phyloP scores from a whole-genome alignment of 805 yeast species.

The Saccharomycopsis sp. region DNA sequence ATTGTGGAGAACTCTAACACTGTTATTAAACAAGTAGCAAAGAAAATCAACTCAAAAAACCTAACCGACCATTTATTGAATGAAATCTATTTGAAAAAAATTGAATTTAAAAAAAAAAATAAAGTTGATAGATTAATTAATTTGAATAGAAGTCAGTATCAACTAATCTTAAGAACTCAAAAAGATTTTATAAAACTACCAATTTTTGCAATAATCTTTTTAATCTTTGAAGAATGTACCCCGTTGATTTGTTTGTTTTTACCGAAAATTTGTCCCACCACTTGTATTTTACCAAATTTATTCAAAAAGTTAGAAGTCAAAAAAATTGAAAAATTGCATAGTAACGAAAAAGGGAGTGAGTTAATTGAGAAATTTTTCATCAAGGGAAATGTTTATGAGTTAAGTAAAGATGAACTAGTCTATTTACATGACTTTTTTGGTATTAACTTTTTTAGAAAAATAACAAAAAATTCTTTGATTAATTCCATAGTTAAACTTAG shows the following conservation, averaged over 20 bases:
- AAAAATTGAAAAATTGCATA: neutral
- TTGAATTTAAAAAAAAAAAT: constrained; percentile 23
- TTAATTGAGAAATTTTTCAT: constrained; percentile 23
- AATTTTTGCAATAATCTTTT: constrained; percentile 34
- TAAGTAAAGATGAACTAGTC: neutral
- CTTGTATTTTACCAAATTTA: constrained; percentile 41
- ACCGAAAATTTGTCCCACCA: constrained; percentile 49
- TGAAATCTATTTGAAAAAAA: constrained; percentile 26
- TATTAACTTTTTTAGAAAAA: neutral
- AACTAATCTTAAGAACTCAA: constrained; percentile 34
- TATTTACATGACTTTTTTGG: constrained; percentile 9
- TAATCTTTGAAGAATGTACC: constrained; percentile 43
- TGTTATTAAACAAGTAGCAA: constrained; percentile 18
- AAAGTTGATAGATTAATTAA: constrained; percentile 23
- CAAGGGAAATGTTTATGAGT: neutral
- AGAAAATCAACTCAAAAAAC: constrained; percentile 25
- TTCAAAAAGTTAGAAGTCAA: constrained; percentile 20
- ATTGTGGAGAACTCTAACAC: neutral
- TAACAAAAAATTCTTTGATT: neutral
- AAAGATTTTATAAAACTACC: constrained; percentile 36
- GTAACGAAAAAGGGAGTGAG: neutral
- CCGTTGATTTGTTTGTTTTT: constrained; percentile 41
- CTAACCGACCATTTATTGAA: constrained; percentile 29
- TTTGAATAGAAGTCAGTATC: constrained; percentile 36
- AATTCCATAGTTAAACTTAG: constrained; percentile 6